phyloP scores from a whole-genome alignment of 306 rosid species.

The Urtica urens region DNA sequence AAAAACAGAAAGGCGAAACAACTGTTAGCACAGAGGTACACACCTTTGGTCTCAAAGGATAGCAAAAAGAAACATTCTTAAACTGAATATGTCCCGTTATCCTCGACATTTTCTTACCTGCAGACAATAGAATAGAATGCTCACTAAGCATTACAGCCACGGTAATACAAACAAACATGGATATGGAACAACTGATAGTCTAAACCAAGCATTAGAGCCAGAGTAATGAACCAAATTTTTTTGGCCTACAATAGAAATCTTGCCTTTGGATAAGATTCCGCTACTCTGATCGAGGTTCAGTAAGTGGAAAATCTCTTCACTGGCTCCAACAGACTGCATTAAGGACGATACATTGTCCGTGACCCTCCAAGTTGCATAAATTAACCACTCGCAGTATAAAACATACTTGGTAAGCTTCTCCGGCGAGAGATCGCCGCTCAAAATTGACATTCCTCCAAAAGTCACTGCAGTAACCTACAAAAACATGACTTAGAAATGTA shows the following conservation, averaged over 20 bases:
- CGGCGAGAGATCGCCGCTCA: constrained; percentile 33
- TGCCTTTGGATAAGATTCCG: constrained; percentile 55
- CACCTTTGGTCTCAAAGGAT: constrained; percentile 46
- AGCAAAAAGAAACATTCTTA: constrained; percentile 54
- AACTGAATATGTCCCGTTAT: constrained; percentile 53
- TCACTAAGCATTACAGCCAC: constrained; percentile 5
- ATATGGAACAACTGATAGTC: not conserved
- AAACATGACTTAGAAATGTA: constrained; percentile 10
- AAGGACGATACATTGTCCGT: constrained; percentile 57
- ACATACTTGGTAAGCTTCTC: constrained; percentile 85
- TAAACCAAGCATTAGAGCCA: not conserved
- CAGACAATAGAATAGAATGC: constrained; percentile 10
- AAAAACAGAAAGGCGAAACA: not conserved
- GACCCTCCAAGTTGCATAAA: constrained; percentile 80
- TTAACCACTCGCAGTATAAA: constrained; percentile 81
- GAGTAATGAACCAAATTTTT: not conserved
- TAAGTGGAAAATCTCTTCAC: constrained; percentile 46
- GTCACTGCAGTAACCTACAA: constrained; percentile 58
- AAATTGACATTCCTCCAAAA: constrained; percentile 48
- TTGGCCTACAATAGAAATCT: constrained; percentile 5
- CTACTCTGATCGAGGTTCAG: constrained; percentile 52
- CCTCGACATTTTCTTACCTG: constrained; percentile 53
- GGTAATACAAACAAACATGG: not conserved
- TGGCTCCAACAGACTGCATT: constrained; percentile 74
- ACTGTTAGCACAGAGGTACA: constrained; percentile 4